These are phyloP conservation scores for Harringtonia aguacate DNA, from an alignment of 2,329 filamentous ascomycete genomes.

Conservation along the genomic window DNA sequence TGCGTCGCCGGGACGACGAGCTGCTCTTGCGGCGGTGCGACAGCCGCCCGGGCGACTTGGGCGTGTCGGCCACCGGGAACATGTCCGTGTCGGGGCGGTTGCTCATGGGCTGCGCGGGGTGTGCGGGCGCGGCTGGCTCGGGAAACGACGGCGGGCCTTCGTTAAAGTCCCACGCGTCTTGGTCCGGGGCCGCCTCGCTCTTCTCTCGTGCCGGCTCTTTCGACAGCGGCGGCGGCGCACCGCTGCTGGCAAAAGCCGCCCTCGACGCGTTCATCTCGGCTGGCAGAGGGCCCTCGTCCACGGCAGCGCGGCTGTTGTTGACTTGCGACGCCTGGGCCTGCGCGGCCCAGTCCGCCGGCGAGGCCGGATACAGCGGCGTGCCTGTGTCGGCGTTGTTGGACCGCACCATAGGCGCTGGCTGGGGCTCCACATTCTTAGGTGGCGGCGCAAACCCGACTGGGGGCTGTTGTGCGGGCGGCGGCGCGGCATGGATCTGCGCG, in stretches of 20 bases:
- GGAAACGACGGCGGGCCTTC: constrained; percentile 53
- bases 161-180: constrained; percentile 89
- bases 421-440: constrained; percentile 28
- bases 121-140: constrained; percentile 35
- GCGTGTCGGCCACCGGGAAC: constrained; percentile 73
- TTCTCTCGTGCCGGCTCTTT: constrained; percentile 36
- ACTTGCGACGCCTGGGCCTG: not conserved
- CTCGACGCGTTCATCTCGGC: not conserved
- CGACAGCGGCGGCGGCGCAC: constrained; percentile 13
- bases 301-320: not conserved
- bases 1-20: constrained; percentile 54
- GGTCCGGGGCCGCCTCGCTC: constrained; percentile 32
- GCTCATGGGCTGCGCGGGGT: constrained; percentile 26
- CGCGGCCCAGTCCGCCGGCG: constrained; percentile 19
- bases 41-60: constrained; percentile 68
- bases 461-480: constrained; percentile 11
- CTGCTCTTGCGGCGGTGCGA: constrained; percentile 75
- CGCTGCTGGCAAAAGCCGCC: constrained; percentile 15
- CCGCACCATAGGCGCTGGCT: constrained; percentile 39
- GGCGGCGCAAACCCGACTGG: too few species aligned
- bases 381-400: constrained; percentile 35
- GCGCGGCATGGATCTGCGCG: constrained; percentile 30
- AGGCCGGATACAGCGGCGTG: constrained; percentile 23
- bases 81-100: constrained; percentile 76
- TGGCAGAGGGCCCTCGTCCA: not conserved